A percentile compares a stretch with the other conserved stretches of the same genome.
Evolutionary conservation across 2,329 filamentous ascomycete species (phyloP).

Genomic region (Fusarium coffeatum): DNA sequence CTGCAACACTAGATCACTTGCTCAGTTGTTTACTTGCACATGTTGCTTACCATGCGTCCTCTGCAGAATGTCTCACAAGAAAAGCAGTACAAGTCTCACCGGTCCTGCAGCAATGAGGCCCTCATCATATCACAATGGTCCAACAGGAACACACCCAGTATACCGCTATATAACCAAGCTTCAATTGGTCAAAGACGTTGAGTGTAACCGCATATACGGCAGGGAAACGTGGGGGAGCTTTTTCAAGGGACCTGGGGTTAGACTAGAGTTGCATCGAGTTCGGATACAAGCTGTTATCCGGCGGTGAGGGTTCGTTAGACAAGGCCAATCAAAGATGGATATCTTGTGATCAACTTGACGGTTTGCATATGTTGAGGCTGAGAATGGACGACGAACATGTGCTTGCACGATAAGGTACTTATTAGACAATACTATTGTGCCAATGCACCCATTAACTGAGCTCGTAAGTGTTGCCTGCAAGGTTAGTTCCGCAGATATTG

Average conservation of each 20-base stretch:
- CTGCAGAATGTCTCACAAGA: background rate
- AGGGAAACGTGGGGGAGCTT: constrained; percentile 17
- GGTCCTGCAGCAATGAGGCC: constrained; percentile 25
- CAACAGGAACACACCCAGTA: constrained; percentile 36
- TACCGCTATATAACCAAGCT: constrained; percentile 10
- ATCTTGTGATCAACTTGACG: background rate
- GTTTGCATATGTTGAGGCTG: constrained; percentile 23
- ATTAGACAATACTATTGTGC: background rate
- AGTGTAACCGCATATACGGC: constrained; percentile 26
- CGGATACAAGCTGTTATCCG: constrained; percentile 5
- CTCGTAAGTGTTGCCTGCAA: background rate
- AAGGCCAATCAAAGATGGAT: constrained; percentile 23
- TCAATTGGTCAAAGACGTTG: constrained; percentile 30
- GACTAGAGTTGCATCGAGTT: background rate
- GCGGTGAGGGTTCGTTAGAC: constrained; percentile 16
- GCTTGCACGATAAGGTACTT: background rate
- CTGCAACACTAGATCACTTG: background rate
- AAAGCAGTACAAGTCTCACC: constrained; percentile 20
- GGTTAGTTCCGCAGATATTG: background rate
- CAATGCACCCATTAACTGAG: background rate
- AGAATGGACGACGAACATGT: background rate
- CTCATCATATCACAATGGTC: constrained; percentile 6
- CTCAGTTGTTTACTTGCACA: background rate
- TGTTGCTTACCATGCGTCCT: background rate
- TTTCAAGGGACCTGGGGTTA: constrained; percentile 17